Evolutionary conservation across 139 green algal species (phyloP).

Genomic region (Volvox reticuliferus): DNA sequence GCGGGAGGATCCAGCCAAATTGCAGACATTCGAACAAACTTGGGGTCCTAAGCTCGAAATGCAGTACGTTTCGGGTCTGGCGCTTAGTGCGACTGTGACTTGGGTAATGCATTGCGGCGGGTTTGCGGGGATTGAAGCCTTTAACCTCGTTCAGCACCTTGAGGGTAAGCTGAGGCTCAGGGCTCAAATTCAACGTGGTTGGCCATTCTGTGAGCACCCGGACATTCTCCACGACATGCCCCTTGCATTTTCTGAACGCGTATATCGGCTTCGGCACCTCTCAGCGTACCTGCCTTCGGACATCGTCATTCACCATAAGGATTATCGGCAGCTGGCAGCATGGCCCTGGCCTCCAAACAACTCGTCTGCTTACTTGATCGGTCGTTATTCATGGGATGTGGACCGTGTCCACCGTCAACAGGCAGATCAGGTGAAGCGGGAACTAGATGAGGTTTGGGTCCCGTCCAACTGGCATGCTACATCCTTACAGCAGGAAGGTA

Average conservation of each 20-base stretch:
- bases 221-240: neutral
- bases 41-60: neutral
- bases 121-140: neutral
- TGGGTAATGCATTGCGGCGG: neutral
- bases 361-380: neutral
- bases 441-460: constrained; percentile 43
- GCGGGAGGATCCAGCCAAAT: neutral
- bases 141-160: constrained; percentile 6
- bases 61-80: neutral
- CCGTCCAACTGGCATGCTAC: constrained; percentile 51
- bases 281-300: neutral
- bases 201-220: neutral
- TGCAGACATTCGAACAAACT: neutral
- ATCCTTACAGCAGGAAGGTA: constrained; percentile 13
- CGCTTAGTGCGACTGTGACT: neutral
- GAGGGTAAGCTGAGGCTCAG: neutral
- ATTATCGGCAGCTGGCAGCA: neutral
- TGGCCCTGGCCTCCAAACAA: constrained; percentile 16
- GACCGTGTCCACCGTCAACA: neutral
- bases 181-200: neutral
- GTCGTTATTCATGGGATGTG: neutral
- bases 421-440: neutral
- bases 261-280: neutral
- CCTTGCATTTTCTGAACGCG: neutral
- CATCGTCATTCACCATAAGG: neutral